Evolutionary conservation across 768 basidiomycete species (phyloP).

Genomic region (Xerocomus potaroensis): DNA sequence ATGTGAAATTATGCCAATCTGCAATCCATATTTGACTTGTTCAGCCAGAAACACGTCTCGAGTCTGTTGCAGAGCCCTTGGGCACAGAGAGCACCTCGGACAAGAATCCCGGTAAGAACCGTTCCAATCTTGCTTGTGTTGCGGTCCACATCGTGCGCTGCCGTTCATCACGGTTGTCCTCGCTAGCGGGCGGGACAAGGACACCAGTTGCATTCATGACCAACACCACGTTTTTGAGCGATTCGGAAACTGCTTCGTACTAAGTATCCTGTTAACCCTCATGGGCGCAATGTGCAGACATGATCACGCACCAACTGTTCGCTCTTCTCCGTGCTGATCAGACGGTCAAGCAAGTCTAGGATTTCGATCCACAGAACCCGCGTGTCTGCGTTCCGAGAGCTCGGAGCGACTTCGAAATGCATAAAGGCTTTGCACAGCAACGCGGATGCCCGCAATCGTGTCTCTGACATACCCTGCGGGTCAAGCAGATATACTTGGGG

Average conservation of each 20-base stretch:
- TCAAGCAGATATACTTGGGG: conserved; percentile 76
- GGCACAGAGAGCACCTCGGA: conserved; percentile 57
- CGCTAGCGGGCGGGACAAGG: conserved; percentile 54
- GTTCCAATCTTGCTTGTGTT: conserved; percentile 83
- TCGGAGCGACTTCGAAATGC: conserved; percentile 81
- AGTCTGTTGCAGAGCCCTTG: conserved; percentile 10
- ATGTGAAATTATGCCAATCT: conserved; percentile 3
- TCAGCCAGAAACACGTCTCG: conserved; percentile 12
- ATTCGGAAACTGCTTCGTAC: conserved; percentile 95
- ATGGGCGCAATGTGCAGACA: neutral
- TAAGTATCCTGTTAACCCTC: conserved; percentile 29
- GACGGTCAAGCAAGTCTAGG: conserved; percentile 79
- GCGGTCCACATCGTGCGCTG: conserved; percentile 77
- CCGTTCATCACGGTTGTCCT: conserved; percentile 50
- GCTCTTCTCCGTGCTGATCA: conserved; percentile 81
- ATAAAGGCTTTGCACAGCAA: conserved; percentile 94
- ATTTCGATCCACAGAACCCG: conserved; percentile 84
- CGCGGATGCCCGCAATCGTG: conserved; percentile 81
- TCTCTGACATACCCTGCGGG: conserved; percentile 86
- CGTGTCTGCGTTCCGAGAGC: conserved; percentile 54
- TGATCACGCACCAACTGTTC: conserved; percentile 68
- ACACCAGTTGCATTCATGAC: conserved; percentile 92
- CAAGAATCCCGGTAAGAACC: conserved; percentile 90
- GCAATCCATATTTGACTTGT: neutral
- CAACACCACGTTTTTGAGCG: conserved; percentile 91